A percentile compares a stretch with the other conserved stretches of the same genome.
phyloP scores from a whole-genome alignment of 2,329 filamentous ascomycete species.

The Cadophora sp. region DNA sequence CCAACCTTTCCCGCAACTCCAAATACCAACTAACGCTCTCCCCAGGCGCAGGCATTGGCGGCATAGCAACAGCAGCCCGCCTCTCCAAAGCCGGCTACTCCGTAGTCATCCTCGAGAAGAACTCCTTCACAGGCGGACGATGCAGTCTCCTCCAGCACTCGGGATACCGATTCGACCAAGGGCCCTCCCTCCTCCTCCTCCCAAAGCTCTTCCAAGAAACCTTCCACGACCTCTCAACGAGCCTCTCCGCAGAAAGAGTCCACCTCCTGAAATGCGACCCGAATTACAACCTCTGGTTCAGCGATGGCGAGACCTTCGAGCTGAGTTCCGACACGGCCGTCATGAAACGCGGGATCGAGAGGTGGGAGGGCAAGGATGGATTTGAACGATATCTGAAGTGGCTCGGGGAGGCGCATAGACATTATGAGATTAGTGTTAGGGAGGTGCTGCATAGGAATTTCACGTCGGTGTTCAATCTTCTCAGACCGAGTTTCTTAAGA shows the following conservation, averaged over 20 bases:
- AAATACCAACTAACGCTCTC: slow-evolving; percentile 29
- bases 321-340: slow-evolving; percentile 71
- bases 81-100: slow-evolving; percentile 72
- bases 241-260: slow-evolving; percentile 69
- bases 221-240: slow-evolving; percentile 72
- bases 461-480: slow-evolving; percentile 62
- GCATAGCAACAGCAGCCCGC: slow-evolving; percentile 74
- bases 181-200: slow-evolving; percentile 75
- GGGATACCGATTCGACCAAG: slow-evolving; percentile 76
- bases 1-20: background rate
- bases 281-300: slow-evolving; percentile 79
- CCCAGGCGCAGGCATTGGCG: slow-evolving; percentile 72
- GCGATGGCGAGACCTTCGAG: slow-evolving; percentile 68
- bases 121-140: slow-evolving; percentile 73
- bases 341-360: slow-evolving; percentile 76
- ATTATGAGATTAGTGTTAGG: slow-evolving; percentile 72
- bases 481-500: slow-evolving; percentile 62
- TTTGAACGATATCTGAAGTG: slow-evolving; percentile 73
- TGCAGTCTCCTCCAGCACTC: slow-evolving; percentile 69
- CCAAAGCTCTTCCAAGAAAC: slow-evolving; percentile 74
- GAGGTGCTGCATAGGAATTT: slow-evolving; percentile 75
- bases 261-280: slow-evolving; percentile 74
- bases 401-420: slow-evolving; percentile 69
- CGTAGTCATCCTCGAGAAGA: slow-evolving; percentile 83
- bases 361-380: slow-evolving; percentile 74